Conservation (phyloP, 2,329 filamentous ascomycete species). For the Plectosphaerella cucumerina region DNA sequence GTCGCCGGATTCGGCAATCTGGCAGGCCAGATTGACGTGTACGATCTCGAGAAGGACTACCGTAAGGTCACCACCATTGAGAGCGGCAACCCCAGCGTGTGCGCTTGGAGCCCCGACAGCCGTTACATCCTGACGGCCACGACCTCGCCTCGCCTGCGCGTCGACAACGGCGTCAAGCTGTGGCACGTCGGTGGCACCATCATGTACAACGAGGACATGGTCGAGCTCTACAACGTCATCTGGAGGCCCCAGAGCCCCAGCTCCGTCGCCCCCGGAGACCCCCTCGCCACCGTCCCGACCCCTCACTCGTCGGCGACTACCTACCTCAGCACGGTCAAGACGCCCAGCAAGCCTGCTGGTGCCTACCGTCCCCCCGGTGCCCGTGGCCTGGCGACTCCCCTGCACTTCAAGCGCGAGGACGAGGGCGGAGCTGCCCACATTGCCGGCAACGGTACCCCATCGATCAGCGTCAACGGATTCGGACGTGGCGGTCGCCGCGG, state of each 20-base stretch:
- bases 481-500: conserved; percentile 66
- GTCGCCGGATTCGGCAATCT: conserved; percentile 97
- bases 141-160: conserved; percentile 87
- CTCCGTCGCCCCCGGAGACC: conserved; percentile 60
- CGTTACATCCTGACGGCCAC: conserved; percentile 96
- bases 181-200: conserved; percentile 87
- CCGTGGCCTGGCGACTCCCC: conserved; percentile 79
- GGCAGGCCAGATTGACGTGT: conserved; percentile 95
- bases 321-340: conserved; percentile 84
- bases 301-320: conserved; percentile 79
- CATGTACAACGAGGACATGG: conserved; percentile 95
- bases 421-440: conserved; percentile 88
- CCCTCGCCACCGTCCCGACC: conserved; percentile 67
- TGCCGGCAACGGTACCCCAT: conserved; percentile 70
- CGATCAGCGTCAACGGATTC: conserved; percentile 75
- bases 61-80: conserved; percentile 90
- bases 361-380: conserved; percentile 95
- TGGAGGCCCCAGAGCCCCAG: conserved; percentile 75
- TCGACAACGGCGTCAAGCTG: conserved; percentile 93
- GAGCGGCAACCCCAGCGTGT: conserved; percentile 91
- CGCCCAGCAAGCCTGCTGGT: conserved; percentile 93
- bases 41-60: conserved; percentile 93
- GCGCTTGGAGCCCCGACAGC: conserved; percentile 95
- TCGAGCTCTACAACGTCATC: conserved; percentile 83
- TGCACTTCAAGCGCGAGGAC: conserved; percentile 96